Conservation (phyloP, 495 filamentous ascomycete species). For the Aspergillus ellipticus region DNA sequence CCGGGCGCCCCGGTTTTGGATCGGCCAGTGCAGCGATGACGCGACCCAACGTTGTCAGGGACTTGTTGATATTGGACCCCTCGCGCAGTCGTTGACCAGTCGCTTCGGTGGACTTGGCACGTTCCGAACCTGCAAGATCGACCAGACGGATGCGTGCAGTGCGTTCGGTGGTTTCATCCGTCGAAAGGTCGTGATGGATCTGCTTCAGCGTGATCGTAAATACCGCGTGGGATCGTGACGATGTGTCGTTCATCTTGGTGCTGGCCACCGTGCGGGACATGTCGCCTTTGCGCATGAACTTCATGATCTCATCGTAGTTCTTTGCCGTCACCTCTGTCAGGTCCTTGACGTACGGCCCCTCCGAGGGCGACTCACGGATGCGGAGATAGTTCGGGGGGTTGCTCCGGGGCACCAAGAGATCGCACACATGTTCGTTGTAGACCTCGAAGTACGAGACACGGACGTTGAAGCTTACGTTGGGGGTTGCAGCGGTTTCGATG, state of each 20-base stretch:
- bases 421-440: constrained; percentile 98
- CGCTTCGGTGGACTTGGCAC: constrained; percentile 92
- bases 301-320: constrained; percentile 77
- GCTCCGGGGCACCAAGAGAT: constrained; percentile 75
- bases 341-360: constrained; percentile 97
- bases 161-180: constrained; percentile 93
- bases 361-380: constrained; percentile 90
- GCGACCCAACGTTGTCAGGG: constrained; percentile 88
- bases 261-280: constrained; percentile 83
- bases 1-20: constrained; percentile 56
- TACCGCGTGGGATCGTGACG: constrained; percentile 88
- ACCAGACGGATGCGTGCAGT: constrained; percentile 91
- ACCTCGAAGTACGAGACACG: constrained; percentile 98
- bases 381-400: constrained; percentile 89
- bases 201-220: constrained; percentile 98
- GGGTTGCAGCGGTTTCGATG: constrained; percentile 77
- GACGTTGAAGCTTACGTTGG: constrained; percentile 92
- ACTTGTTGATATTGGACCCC: constrained; percentile 98
- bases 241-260: constrained; percentile 99
- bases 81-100: constrained; percentile 87
- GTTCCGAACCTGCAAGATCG: constrained; percentile 91
- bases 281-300: constrained; percentile 88
- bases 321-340: constrained; percentile 87
- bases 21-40: constrained; percentile 97
- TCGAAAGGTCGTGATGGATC: constrained; percentile 90